Conservation (phyloP, 2,329 filamentous ascomycete species). For the Sclerotinia subarctica region DNA sequence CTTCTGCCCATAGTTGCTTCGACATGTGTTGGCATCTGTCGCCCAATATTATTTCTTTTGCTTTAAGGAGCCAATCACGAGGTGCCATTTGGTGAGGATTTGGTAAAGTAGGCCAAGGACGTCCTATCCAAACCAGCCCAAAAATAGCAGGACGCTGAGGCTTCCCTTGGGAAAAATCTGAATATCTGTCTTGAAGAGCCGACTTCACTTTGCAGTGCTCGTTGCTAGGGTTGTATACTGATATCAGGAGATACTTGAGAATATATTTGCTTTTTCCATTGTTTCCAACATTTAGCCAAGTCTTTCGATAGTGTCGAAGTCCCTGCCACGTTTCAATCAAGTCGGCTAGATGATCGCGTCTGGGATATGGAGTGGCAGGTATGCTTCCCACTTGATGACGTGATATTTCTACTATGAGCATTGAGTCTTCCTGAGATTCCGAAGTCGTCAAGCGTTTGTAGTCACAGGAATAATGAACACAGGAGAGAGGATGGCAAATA, state of each 20-base stretch:
- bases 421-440: background rate
- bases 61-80: background rate
- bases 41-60: background rate
- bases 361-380: no score
- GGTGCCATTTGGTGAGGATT: background rate
- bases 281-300: background rate
- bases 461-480: no score
- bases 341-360: background rate
- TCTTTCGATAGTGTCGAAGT: background rate
- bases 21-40: background rate
- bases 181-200: background rate
- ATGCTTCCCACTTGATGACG: no score
- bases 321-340: background rate
- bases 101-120: background rate
- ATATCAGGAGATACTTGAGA: background rate
- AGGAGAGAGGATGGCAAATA: background rate
- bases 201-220: background rate
- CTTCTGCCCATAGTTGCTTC: rapidly evolving
- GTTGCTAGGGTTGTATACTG: background rate
- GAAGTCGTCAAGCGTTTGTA: background rate
- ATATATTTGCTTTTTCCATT: background rate
- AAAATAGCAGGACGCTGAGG: rapidly evolving
- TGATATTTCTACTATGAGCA: no score
- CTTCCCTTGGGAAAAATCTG: background rate
- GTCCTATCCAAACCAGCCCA: no score